Base-by-base conservation (phyloP, 495 filamentous ascomycete genomes). In the Aspergillus heteromorphus region DNA sequence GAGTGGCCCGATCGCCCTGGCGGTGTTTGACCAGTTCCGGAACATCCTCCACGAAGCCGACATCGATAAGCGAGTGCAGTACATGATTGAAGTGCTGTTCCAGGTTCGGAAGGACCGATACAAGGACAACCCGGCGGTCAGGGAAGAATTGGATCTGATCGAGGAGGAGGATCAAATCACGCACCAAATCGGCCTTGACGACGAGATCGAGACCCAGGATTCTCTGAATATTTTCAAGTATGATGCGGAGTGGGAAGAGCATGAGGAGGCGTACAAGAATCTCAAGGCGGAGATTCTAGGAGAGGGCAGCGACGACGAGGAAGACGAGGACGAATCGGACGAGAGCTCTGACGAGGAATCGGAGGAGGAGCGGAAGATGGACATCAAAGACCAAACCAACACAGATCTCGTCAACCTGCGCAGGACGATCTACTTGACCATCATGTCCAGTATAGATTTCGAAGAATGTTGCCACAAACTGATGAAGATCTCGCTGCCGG, bases 101-200 rank as follows among this genome's bases (percentile, higher is more conserved):
- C 91, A 97, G 69, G 86, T 97, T 29, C 84, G 93, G 49, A 97
- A 96, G 69, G 93, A 97, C 68, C 85, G 87, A 47, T 99, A 92
- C 74, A 97, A 96, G 73, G 90, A 97, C 62, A 89, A 97, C 57
- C 90, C 83, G 6, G 85, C 89, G 1, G 79, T 99, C 63, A 90
- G 85, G 62, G 90, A 96, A 63, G 95, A 97, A 63, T 76, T 99
- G 29, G 93, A 99, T 72, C 68, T 99, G 13, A 87, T 99, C 17
- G 91, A 96, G 67, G 95, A 97, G 64, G 92, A 97, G 63, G 93
- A 99, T 63, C 92, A 97, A 57, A 95, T 97, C 56, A 97, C 92
- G 1, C 93, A 98, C 69, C 80, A 78, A 48, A 74, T 87, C 17
- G 83, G 83, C 17, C 71, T 97, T 21, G 87, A 91, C 55, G 91